phyloP scores from a whole-genome alignment of 2,329 filamentous ascomycete genomes.

The Metarhizium sp. region DNA sequence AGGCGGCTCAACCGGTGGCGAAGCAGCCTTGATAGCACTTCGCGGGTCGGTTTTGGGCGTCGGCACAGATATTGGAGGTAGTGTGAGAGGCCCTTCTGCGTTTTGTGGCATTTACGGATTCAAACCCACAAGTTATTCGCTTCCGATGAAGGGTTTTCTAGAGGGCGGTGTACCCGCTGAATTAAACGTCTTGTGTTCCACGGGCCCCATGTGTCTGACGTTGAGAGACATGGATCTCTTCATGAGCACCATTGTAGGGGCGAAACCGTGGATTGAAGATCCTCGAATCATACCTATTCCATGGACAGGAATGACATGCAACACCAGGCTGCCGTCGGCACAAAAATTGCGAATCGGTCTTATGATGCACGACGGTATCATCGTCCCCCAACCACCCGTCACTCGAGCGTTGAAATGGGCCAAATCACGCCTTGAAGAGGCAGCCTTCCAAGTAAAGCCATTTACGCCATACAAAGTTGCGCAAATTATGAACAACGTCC shows the following conservation, averaged over 20 bases:
- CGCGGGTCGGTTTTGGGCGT: slow-evolving; percentile 27
- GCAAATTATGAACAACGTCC: background rate
- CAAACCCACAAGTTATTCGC: slow-evolving; percentile 11
- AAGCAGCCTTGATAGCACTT: slow-evolving; percentile 27
- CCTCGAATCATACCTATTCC: slow-evolving; percentile 20
- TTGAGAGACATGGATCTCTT: slow-evolving; percentile 26
- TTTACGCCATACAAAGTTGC: background rate
- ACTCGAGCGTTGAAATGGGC: background rate
- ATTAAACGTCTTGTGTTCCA: slow-evolving; percentile 23
- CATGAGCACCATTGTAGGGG: slow-evolving; percentile 11
- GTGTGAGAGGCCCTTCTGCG: slow-evolving; percentile 18
- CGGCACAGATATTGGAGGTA: slow-evolving; percentile 29
- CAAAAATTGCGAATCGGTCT: slow-evolving; percentile 30
- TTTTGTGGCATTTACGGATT: slow-evolving; percentile 16
- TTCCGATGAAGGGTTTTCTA: slow-evolving; percentile 18
- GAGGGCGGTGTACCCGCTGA: slow-evolving; percentile 16
- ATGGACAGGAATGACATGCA: slow-evolving; percentile 18
- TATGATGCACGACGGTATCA: slow-evolving; percentile 26
- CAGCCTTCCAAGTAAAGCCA: slow-evolving; percentile 1
- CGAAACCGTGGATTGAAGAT: slow-evolving; percentile 20
- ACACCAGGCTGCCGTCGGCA: slow-evolving; percentile 4
- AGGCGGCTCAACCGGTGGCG: slow-evolving; percentile 55
- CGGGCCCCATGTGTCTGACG: slow-evolving; percentile 23
- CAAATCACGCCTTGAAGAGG: background rate
- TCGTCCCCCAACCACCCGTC: slow-evolving; percentile 27